Evolutionary conservation across 306 rosid species (phyloP).

Genomic region (Begonia masoniana): DNA sequence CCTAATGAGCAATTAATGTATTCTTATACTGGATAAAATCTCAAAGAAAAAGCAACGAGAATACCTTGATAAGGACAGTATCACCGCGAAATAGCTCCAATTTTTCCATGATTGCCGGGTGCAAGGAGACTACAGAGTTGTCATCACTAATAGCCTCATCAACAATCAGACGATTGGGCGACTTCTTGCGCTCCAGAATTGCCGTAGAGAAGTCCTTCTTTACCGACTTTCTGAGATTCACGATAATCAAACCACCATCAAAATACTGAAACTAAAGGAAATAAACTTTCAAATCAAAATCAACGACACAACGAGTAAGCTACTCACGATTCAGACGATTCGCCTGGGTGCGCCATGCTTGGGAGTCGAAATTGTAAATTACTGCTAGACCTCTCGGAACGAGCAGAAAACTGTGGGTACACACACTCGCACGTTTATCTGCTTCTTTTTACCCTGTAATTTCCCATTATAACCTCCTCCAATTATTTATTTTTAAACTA

Average conservation of each 20-base stretch:
- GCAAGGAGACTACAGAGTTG: slow-evolving; percentile 39
- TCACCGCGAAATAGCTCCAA: slow-evolving; percentile 42
- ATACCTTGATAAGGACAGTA: slow-evolving; percentile 40
- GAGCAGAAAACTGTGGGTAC: too few relatives aligned
- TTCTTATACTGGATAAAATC: too few relatives aligned
- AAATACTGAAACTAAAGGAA: background rate
- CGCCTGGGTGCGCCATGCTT: slow-evolving; percentile 30
- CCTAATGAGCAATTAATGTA: too few relatives aligned
- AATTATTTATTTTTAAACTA: too few relatives aligned
- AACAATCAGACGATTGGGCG: slow-evolving; percentile 36
- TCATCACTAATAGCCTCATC: slow-evolving; percentile 44
- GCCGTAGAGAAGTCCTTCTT: slow-evolving; percentile 49
- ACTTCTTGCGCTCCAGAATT: slow-evolving; percentile 44
- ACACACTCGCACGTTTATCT: too few relatives aligned
- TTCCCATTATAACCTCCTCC: too few relatives aligned
- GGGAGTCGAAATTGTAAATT: background rate
- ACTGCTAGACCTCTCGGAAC: too few relatives aligned
- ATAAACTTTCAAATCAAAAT: background rate
- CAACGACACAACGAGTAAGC: background rate
- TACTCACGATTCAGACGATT: slow-evolving; percentile 47
- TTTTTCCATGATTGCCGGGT: slow-evolving; percentile 38
- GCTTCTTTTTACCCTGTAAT: too few relatives aligned
- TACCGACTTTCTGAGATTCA: slow-evolving; percentile 12
- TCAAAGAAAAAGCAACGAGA: background rate
- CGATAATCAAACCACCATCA: slow-evolving; percentile 1